These are phyloP conservation scores for Conticribra guillardii DNA, from an alignment of 108 stramenopile species.

Conservation along the genomic window DNA sequence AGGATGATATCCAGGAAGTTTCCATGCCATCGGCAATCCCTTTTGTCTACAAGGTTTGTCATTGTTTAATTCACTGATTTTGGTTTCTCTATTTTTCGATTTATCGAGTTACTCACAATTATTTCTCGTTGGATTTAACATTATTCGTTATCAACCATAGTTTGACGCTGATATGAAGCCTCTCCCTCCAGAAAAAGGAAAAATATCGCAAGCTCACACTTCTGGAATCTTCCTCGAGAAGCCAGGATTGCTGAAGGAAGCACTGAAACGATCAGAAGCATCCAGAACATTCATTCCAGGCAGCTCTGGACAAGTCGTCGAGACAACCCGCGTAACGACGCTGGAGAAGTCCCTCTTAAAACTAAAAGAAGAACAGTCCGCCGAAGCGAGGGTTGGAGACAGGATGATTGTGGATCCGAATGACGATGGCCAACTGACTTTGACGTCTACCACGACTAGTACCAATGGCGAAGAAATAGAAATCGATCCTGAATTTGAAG, in stretches of 20 bases:
- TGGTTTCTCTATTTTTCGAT: too few species aligned
- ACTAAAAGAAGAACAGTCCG: slow-evolving; percentile 35
- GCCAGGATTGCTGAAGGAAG: slow-evolving; percentile 60
- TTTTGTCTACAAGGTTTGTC: slow-evolving; percentile 60
- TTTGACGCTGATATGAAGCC: slow-evolving; percentile 72
- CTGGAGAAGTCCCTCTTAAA: slow-evolving; percentile 45
- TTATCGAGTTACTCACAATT: too few species aligned
- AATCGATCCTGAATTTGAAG: slow-evolving; percentile 45
- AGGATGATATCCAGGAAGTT: slow-evolving; percentile 68
- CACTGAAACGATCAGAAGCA: slow-evolving; percentile 49
- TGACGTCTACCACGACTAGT: slow-evolving; percentile 18
- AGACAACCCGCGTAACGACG: slow-evolving; percentile 25
- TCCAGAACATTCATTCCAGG: slow-evolving; percentile 41
- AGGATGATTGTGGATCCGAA: slow-evolving; percentile 30
- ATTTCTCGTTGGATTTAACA: too few species aligned
- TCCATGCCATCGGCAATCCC: slow-evolving; percentile 75
- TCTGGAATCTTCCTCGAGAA: slow-evolving; percentile 63
- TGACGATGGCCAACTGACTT: slow-evolving; percentile 38
- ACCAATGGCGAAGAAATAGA: slow-evolving; percentile 22
- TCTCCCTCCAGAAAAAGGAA: slow-evolving; percentile 39
- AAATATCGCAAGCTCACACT: slow-evolving; percentile 54
- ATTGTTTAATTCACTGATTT: neutral
- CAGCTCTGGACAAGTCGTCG: slow-evolving; percentile 25
- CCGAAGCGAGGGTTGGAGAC: neutral
- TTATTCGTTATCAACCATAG: neutral